These are phyloP conservation scores for Saitozyma podzolica DNA, from an alignment of 768 basidiomycete genomes.

Conservation along the genomic window DNA sequence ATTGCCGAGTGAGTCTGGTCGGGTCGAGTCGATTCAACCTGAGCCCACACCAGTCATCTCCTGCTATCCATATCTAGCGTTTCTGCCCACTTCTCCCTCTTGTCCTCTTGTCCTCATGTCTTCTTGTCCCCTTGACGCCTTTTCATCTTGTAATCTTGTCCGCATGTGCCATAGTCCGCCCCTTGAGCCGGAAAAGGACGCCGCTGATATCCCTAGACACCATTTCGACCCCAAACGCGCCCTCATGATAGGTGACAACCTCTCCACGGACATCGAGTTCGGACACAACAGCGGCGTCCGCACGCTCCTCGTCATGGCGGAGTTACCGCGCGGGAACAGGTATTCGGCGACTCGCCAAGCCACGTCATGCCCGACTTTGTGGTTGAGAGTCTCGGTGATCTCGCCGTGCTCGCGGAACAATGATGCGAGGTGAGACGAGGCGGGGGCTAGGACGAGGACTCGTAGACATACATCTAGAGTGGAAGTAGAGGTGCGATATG, in stretches of 20 bases:
- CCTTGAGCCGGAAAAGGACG: neutral
- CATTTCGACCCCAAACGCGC: conserved; percentile 80
- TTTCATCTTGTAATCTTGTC: too few relatives aligned
- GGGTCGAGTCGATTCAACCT: neutral
- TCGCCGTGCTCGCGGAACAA: conserved; percentile 53
- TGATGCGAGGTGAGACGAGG: neutral
- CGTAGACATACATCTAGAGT: conserved; percentile 9
- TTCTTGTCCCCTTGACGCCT: neutral
- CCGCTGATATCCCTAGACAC: conserved; percentile 59
- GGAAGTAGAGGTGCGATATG: neutral
- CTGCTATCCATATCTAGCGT: neutral
- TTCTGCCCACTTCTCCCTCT: neutral
- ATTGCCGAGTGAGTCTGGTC: conserved; percentile 62
- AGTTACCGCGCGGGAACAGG: conserved; percentile 71
- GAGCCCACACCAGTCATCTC: neutral
- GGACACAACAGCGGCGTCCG: conserved; percentile 80
- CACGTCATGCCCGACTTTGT: conserved; percentile 77
- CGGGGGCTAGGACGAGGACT: neutral
- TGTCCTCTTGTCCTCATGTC: neutral
- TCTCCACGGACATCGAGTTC: conserved; percentile 94
- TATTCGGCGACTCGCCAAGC: conserved; percentile 70
- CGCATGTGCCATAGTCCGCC: neutral
- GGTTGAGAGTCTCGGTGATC: conserved; percentile 76
- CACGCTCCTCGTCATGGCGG: conserved; percentile 77
- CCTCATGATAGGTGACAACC: conserved; percentile 93